Base-by-base conservation (phyloP, 345 rosid genomes). In the Kernera saxatilis region DNA sequence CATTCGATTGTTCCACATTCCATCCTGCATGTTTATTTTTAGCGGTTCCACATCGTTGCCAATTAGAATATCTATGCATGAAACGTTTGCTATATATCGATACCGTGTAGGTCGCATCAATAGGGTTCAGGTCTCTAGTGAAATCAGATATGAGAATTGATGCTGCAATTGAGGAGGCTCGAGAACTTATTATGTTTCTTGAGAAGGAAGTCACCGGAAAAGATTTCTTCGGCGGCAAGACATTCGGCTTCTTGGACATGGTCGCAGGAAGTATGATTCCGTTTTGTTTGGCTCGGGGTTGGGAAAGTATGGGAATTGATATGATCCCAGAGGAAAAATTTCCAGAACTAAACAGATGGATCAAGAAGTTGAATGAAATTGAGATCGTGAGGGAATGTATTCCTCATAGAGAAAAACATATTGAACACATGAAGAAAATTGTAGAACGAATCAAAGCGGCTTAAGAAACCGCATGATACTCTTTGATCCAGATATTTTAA, bases 221-320 rank as follows among this genome's bases (percentile, higher is more conserved):
- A 65, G 11, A 60, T 1, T 79, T 76, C 51, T 79, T 82, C 22
- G 85, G 79, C 3, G 82, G 84, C 2, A 39, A 78, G 17, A 70
- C 44, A 0, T 18, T 54, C 2, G 81, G 85, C 44, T 60, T 55
- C 30, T 57, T 79, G 55, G 83, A 77, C 67, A 27, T 77, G 35
- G 81, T 72, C 2, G 69, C 22, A 3, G 72, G 39, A 17, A 26
- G 58, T 29, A 35, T 73, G 43, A 76, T 72, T 14, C 70, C 71
- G 6, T 51, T 52, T 22, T 62, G 54, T 63, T 13, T 72, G 11
- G 53, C 7, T 7, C 40, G 46, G 4, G 73, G 65, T 51, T 64
- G 78, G 76, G 80, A 82, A 48, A 59, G 41, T 10, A 21, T 53
- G 30, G 73, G 67, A n/a, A 37, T 72, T 49, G 70, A 73, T 53